These are phyloP conservation scores for Vaucheria bursata DNA, from an alignment of 352 stramenopile genomes.

Conservation along the genomic window DNA sequence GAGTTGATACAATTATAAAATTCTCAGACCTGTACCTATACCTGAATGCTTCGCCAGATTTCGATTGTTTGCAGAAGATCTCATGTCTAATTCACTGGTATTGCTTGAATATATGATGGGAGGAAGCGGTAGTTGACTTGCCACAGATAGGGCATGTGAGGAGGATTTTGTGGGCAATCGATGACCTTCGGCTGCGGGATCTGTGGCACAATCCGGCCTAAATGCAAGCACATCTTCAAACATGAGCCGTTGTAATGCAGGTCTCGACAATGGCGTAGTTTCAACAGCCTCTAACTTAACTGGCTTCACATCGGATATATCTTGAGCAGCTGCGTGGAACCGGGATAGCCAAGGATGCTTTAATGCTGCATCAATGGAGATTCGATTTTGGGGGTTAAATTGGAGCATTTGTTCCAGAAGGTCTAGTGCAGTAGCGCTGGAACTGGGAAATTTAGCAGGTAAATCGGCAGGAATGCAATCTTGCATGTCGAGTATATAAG, in stretches of 20 bases:
- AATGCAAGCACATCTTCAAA: conserved; percentile 43
- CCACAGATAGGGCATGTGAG: too few species aligned
- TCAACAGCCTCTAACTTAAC: conserved; percentile 26
- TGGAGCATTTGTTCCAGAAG: conserved; percentile 79
- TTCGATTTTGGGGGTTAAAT: conserved; percentile 80
- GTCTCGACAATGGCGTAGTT: conserved; percentile 15
- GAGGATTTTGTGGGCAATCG: too few species aligned
- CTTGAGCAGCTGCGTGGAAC: conserved; percentile 17
- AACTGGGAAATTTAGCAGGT: conserved; percentile 47
- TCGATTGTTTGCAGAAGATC: too few species aligned
- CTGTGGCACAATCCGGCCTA: conserved; percentile 29
- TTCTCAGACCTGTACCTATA: too few species aligned
- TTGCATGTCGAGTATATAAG: conserved; percentile 9
- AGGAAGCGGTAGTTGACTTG: too few species aligned
- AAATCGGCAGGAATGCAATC: background rate
- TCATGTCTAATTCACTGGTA: too few species aligned
- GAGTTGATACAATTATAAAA: too few species aligned
- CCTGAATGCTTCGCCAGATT: too few species aligned
- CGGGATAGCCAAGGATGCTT: conserved; percentile 33
- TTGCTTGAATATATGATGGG: too few species aligned
- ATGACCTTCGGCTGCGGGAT: too few species aligned
- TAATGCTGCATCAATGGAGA: conserved; percentile 80
- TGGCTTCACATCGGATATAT: too few species aligned
- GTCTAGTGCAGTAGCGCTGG: conserved; percentile 62
- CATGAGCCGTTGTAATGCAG: conserved; percentile 37